Conservation (phyloP, 108 stramenopile species). For the Skeletonema grethae region DNA sequence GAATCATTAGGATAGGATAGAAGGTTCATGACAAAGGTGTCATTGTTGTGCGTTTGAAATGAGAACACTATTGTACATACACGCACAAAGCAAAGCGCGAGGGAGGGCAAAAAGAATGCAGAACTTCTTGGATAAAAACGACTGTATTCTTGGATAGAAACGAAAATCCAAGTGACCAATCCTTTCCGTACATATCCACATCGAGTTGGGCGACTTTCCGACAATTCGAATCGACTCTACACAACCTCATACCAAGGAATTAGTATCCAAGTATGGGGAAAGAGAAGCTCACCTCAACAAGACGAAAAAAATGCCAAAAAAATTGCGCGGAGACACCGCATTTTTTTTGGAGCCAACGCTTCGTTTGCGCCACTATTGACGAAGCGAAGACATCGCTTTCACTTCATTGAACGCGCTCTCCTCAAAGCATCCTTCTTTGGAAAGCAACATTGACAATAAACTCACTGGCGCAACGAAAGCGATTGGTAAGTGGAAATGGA, state of each 20-base stretch:
- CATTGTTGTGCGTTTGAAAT: not conserved
- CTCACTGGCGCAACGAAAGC: not conserved
- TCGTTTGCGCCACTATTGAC: not conserved
- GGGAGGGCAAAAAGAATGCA: not conserved
- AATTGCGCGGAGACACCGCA: too few species aligned
- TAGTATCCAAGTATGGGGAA: not conserved
- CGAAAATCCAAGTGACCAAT: not conserved
- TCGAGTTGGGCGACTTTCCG: not conserved
- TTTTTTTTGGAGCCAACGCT: not conserved
- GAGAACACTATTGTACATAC: too few species aligned
- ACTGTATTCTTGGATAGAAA: not conserved
- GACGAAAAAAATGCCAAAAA: too few species aligned
- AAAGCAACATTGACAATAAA: not conserved
- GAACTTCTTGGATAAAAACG: not conserved
- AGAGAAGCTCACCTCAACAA: too few species aligned
- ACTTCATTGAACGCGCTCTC: not conserved
- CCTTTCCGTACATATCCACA: not conserved
- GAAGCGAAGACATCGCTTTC: too few species aligned
- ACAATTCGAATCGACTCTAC: not conserved
- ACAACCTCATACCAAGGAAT: not conserved
- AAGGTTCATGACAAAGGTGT: not conserved
- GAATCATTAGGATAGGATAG: not conserved
- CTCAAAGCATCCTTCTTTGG: not conserved
- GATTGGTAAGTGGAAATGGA: not conserved
- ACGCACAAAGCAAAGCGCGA: not conserved